Conservation (phyloP, 179 eudicot species). For the Corrigiola litoralis region DNA sequence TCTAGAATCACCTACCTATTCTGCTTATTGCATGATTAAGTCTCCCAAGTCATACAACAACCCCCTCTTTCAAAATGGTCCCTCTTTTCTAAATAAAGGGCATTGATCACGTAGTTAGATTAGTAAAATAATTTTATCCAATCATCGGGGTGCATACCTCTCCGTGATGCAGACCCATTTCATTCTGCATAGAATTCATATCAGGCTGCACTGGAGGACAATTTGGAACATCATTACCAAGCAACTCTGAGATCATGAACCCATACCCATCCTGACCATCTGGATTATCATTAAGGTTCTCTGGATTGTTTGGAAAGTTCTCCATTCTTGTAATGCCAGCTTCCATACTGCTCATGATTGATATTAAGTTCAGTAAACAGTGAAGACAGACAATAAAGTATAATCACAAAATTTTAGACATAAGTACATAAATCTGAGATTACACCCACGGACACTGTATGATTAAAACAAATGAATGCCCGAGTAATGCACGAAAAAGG, state of each 20-base stretch:
- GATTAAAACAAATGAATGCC: background rate
- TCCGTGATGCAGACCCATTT: conserved; percentile 65
- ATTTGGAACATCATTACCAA: conserved; percentile 69
- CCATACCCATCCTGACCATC: conserved; percentile 89
- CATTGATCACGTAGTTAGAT: too few relatives aligned
- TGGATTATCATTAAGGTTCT: conserved; percentile 49
- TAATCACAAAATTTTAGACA: background rate
- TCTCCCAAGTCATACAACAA: background rate
- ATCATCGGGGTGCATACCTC: conserved; percentile 48
- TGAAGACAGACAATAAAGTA: background rate
- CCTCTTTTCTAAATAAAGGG: background rate
- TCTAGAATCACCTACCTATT: too few relatives aligned
- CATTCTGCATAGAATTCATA: conserved; percentile 61
- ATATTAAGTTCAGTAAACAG: conserved; percentile 3
- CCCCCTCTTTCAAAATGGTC: background rate
- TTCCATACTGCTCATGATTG: conserved; percentile 50
- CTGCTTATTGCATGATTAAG: background rate
- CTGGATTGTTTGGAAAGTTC: conserved; percentile 49
- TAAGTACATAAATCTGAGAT: background rate
- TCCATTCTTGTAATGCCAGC: conserved; percentile 48
- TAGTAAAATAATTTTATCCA: background rate
- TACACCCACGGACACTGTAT: background rate
- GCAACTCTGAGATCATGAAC: conserved; percentile 86
- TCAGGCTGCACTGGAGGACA: conserved; percentile 63
- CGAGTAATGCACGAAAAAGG: background rate